phyloP scores from a whole-genome alignment of 169 alveolate genomes.

The Eimeria praecox region DNA sequence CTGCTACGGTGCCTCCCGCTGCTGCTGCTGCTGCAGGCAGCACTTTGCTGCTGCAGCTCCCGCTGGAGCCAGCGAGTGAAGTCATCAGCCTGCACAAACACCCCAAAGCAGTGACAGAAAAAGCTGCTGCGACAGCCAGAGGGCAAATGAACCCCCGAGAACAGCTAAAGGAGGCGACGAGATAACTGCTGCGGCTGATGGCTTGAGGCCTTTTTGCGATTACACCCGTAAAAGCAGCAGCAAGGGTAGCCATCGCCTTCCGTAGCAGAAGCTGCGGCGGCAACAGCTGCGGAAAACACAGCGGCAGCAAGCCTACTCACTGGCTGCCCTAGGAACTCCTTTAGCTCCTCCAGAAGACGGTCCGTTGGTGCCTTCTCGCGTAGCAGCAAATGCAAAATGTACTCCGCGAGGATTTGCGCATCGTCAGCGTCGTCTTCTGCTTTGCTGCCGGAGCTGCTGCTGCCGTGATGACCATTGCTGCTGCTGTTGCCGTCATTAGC shows the following conservation, averaged over 20 bases:
- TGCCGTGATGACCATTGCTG: conserved; percentile 73
- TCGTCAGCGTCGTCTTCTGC: conserved; percentile 67
- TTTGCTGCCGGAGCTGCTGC: conserved; percentile 42
- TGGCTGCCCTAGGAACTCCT: conserved; percentile 73
- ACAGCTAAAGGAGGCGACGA: background rate
- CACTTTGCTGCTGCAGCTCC: conserved; percentile 78
- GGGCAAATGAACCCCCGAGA: background rate
- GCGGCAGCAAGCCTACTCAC: conserved; percentile 57
- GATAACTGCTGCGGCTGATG: background rate
- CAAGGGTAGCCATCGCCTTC: background rate
- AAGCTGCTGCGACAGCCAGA: background rate
- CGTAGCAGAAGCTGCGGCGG: background rate
- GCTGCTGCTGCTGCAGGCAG: conserved; percentile 79
- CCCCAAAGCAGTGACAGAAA: background rate
- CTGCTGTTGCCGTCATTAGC: conserved; percentile 45
- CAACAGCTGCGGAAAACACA: background rate
- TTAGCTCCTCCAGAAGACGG: conserved; percentile 62
- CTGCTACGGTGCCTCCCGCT: conserved; percentile 70
- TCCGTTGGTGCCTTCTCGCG: conserved; percentile 69
- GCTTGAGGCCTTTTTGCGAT: background rate
- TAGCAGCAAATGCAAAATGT: conserved; percentile 58
- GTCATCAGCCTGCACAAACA: conserved; percentile 66
- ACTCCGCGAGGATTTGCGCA: conserved; percentile 74
- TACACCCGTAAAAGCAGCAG: background rate
- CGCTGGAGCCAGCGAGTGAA: conserved; percentile 77